Evolutionary conservation across 352 stramenopile species (phyloP).

Genomic region (Pythium scleroteichum): DNA sequence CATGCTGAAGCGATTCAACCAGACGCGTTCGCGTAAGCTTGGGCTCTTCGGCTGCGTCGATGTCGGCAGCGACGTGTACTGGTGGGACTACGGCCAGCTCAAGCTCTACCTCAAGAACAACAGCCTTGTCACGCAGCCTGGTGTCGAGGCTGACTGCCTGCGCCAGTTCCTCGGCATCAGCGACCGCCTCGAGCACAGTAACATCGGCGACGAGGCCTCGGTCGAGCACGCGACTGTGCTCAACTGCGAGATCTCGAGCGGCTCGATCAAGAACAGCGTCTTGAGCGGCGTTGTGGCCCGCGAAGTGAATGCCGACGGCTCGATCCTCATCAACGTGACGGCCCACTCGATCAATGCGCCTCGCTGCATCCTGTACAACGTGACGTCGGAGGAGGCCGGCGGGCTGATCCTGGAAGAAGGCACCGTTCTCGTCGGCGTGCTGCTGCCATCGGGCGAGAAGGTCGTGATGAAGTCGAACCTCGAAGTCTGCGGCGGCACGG

Average conservation of each 20-base stretch:
- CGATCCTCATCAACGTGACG: conserved; percentile 98
- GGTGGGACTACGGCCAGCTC: conserved; percentile 99
- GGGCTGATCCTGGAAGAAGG: conserved; percentile 92
- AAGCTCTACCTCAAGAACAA: conserved; percentile 99
- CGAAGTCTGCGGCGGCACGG: conserved; percentile 92
- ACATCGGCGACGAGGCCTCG: conserved; percentile 50
- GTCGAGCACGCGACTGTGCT: conserved; percentile 75
- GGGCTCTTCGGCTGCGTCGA: conserved; percentile 97
- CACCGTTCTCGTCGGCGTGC: conserved; percentile 94
- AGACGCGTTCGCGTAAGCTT: conserved; percentile 56
- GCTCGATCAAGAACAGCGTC: conserved; percentile 77
- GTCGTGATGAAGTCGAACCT: conserved; percentile 92
- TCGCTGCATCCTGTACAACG: conserved; percentile 97
- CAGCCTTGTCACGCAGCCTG: conserved; percentile 88
- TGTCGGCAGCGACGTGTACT: conserved; percentile 96
- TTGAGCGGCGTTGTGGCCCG: conserved; percentile 89
- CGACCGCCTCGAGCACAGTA: conserved; percentile 78
- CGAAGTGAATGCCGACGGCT: conserved; percentile 92
- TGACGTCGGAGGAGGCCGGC: conserved; percentile 90
- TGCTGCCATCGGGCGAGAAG: conserved; percentile 90
- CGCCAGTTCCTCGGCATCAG: conserved; percentile 80
- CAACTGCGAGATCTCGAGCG: conserved; percentile 74
- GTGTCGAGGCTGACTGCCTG: conserved; percentile 79
- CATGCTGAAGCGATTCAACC: conserved; percentile 90
- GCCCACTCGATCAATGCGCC: conserved; percentile 95